Evolutionary conservation across 371 early-diverging fungal genomes (phyloP).

Genomic region (Smittium culicis): DNA sequence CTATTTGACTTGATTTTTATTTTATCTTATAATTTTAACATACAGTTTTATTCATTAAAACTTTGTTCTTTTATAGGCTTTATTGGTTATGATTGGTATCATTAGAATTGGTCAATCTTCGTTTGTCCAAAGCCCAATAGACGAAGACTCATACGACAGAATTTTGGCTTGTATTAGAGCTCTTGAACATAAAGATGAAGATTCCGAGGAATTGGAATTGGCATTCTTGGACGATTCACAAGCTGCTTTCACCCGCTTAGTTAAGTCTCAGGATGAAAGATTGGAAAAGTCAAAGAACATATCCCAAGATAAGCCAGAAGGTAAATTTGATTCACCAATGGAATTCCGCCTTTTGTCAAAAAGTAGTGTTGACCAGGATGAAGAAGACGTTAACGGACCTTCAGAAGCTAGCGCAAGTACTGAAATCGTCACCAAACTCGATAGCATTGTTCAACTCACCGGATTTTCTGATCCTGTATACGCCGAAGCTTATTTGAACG

Average conservation of each 20-base stretch:
- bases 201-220: slow-evolving; percentile 34
- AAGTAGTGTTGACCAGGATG: slow-evolving; percentile 12
- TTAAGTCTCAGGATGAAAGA: slow-evolving; percentile 50
- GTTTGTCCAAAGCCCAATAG: slow-evolving; percentile 69
- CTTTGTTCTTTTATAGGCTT: slow-evolving; percentile 67
- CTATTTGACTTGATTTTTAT: no score
- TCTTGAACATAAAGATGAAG: slow-evolving; percentile 44
- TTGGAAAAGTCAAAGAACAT: slow-evolving; percentile 27
- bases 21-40: no score
- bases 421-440: slow-evolving; percentile 48
- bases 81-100: slow-evolving; percentile 92
- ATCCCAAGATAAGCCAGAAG: slow-evolving; percentile 38
- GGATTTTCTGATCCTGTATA: slow-evolving; percentile 97
- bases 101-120: slow-evolving; percentile 82
- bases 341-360: slow-evolving; percentile 73
- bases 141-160: slow-evolving; percentile 90
- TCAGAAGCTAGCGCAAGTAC: slow-evolving; percentile 32
- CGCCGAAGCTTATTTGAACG: slow-evolving; percentile 93
- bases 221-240: slow-evolving; percentile 69
- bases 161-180: slow-evolving; percentile 78
- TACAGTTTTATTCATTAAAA: no score
- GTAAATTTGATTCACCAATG: slow-evolving; percentile 79
- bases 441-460: slow-evolving; percentile 85
- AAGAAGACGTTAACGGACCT: slow-evolving; percentile 9
- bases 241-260: slow-evolving; percentile 63